Evolutionary conservation across 2,329 filamentous ascomycete species (phyloP), one percentile per base, ranked within the genome.

Genomic region (Colletotrichum nymphaeae): DNA sequence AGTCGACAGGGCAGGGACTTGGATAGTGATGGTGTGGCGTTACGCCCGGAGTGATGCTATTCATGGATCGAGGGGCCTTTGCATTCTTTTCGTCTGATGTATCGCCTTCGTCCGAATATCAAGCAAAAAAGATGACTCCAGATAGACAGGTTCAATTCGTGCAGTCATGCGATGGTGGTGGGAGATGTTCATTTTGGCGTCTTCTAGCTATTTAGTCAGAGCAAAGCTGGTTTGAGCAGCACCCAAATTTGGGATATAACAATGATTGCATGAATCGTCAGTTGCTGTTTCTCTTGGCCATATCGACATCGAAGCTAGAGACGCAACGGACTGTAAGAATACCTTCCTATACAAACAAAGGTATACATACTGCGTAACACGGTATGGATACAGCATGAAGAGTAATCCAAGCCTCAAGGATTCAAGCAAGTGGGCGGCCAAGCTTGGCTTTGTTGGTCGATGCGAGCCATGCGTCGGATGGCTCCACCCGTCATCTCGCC

Each of bases 11-110:
- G 14, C 30, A 16, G 26, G 42, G n/a, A 22, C 26, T 55, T 26
- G 7, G 26, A 42, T 19, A 8, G 6, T 42, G 14, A 42, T 37
- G 22, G 65, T 22, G 60, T 69, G 60, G 70, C 66, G 66, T 70
- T 64, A 73, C 66, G 66, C 70, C 66, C 55, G 46, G 60, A n/a
- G 35, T 60, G 66, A 70, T 65, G 55, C 67, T 60, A 52, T 52
- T 73, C 67, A 24, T 56, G 60, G 32, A 30, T 49, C 6, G 16
- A 42, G 9, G 14, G 24, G 12, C 19, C 42, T 26, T 53, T 35
- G 46, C 9, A 42, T 14, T 42, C 37, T 14, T 22, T 26, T 55
- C 42, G 46, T 52, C 42, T 22, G 60, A 52, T 55, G 46, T n/a
- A 19, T 49, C 42, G 4, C 28, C 16, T 30, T 49, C 42, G 59